phyloP scores from a whole-genome alignment of 306 rosid genomes.

The Morella rubra region DNA sequence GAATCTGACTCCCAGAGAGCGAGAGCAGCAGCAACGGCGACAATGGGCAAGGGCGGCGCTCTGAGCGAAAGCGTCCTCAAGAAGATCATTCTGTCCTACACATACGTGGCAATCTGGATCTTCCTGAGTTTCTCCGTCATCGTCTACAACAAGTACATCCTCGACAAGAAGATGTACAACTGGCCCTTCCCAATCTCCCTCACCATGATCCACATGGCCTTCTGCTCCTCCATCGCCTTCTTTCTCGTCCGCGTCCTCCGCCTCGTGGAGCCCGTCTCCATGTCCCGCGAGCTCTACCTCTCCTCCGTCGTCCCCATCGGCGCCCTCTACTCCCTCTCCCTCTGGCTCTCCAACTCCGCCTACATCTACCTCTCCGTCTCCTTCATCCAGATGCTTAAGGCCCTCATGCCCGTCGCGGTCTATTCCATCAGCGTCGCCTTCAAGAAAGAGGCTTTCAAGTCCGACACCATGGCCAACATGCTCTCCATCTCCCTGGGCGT shows the following conservation, averaged over 20 bases:
- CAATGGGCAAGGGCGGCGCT: slow-evolving; percentile 76
- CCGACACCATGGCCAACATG: slow-evolving; percentile 80
- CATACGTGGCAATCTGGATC: slow-evolving; percentile 87
- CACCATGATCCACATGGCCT: slow-evolving; percentile 93
- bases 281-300: slow-evolving; percentile 67
- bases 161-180: slow-evolving; percentile 89
- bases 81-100: slow-evolving; percentile 78
- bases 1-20: neutral
- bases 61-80: slow-evolving; percentile 73
- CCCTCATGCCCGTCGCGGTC: slow-evolving; percentile 92
- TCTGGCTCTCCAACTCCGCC: slow-evolving; percentile 92
- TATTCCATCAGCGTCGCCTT: slow-evolving; percentile 74
- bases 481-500: slow-evolving; percentile 82
- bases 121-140: slow-evolving; percentile 83
- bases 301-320: slow-evolving; percentile 90
- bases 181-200: slow-evolving; percentile 91
- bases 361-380: slow-evolving; percentile 91
- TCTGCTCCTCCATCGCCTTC: slow-evolving; percentile 77
- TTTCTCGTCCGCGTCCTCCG: slow-evolving; percentile 61
- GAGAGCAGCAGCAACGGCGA: neutral
- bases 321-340: slow-evolving; percentile 74
- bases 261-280: slow-evolving; percentile 70
- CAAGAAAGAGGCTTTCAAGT: slow-evolving; percentile 57
- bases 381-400: slow-evolving; percentile 89
- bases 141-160: slow-evolving; percentile 94